Evolutionary conservation across 148 eudicot species (phyloP).

Genomic region (Rhododendron griersonianum): DNA sequence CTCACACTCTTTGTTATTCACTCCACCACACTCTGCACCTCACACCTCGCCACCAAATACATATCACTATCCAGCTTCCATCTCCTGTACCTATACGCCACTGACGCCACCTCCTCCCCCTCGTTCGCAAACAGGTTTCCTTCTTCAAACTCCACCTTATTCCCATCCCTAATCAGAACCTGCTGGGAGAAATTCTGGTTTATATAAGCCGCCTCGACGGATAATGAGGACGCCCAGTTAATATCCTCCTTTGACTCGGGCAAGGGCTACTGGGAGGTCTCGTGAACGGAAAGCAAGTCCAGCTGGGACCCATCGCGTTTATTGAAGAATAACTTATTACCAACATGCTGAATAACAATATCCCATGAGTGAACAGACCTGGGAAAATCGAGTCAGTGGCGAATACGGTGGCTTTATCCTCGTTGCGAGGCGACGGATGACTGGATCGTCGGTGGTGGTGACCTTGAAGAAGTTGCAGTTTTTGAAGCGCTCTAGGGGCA

Average conservation of each 20-base stretch:
- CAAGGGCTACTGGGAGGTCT: constrained; percentile 84
- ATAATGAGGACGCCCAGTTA: constrained; percentile 63
- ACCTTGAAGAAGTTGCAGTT: constrained; percentile 80
- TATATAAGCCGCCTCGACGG: constrained; percentile 87
- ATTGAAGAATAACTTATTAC: constrained; percentile 83
- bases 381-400: constrained; percentile 72
- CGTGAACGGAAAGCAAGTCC: constrained; percentile 66
- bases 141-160: constrained; percentile 78
- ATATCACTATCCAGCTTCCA: constrained; percentile 83
- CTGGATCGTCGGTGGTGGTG: constrained; percentile 87
- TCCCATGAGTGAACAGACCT: constrained; percentile 92
- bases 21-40: constrained; percentile 72
- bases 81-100: constrained; percentile 77
- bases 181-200: constrained; percentile 96
- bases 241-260: constrained; percentile 91
- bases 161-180: constrained; percentile 68
- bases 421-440: constrained; percentile 82
- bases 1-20: constrained; percentile 24
- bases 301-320: constrained; percentile 87
- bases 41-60: constrained; percentile 77
- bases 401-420: constrained; percentile 90
- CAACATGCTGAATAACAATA: constrained; percentile 84
- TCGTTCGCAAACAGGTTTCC: constrained; percentile 80
- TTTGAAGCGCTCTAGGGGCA: constrained; percentile 77
- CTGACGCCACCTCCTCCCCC: constrained; percentile 92